phyloP scores from a whole-genome alignment of 768 basidiomycete species.

The Rhodotorula paludigena region DNA sequence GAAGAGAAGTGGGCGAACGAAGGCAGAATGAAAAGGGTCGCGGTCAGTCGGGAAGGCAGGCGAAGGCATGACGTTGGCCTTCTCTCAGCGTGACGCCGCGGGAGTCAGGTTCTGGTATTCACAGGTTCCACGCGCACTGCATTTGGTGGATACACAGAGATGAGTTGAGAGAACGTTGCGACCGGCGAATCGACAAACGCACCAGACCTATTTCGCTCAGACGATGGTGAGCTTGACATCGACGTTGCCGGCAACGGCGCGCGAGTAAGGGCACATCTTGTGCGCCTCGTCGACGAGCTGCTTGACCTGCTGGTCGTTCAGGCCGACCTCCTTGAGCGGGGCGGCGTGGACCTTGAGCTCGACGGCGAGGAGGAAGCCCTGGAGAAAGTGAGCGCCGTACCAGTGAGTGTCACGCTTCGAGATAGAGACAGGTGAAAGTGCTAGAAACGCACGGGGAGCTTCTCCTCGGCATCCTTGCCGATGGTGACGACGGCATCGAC shows the following conservation, averaged over 20 bases:
- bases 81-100: too few relatives aligned
- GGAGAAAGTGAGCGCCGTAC: neutral
- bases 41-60: too few relatives aligned
- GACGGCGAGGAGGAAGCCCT: slow-evolving; percentile 40
- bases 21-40: too few relatives aligned
- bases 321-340: slow-evolving; percentile 32
- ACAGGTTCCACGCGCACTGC: neutral
- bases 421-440: too few relatives aligned
- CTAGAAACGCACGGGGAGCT: slow-evolving; percentile 5
- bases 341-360: slow-evolving; percentile 35
- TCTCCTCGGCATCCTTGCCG: slow-evolving; percentile 36
- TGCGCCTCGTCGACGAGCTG: slow-evolving; percentile 37
- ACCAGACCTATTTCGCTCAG: neutral
- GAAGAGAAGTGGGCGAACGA: too few relatives aligned
- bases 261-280: slow-evolving; percentile 39
- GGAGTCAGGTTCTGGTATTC: too few relatives aligned
- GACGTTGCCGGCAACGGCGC: slow-evolving; percentile 40
- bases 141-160: too few relatives aligned
- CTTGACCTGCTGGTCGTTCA: slow-evolving; percentile 29
- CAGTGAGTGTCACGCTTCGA: neutral
- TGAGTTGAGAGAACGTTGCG: neutral
- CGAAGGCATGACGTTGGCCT: too few relatives aligned
- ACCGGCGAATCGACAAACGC: neutral
- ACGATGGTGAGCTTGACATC: slow-evolving; percentile 24
- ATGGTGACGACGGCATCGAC: slow-evolving; percentile 35